Evolutionary conservation across 768 basidiomycete genomes (phyloP).

Genomic region (Boletus vermiculosoides): DNA sequence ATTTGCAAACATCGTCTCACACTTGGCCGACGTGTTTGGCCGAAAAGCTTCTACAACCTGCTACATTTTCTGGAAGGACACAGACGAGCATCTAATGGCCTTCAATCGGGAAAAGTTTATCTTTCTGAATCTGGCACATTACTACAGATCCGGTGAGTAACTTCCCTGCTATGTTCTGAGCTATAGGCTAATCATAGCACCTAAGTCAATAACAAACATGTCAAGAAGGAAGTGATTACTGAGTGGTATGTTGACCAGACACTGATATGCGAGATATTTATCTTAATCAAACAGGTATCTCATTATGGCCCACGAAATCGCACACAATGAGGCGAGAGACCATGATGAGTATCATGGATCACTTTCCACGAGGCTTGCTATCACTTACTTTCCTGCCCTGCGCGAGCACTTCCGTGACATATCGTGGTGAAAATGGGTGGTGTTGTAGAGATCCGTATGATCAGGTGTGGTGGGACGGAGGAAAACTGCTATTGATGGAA

Average conservation of each 20-base stretch:
- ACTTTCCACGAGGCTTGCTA: conserved; percentile 15
- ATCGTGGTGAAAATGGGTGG: neutral
- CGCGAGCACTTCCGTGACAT: neutral
- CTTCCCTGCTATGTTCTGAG: neutral
- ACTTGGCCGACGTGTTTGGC: conserved; percentile 3
- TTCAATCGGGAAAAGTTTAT: conserved; percentile 12
- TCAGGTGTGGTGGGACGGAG: neutral
- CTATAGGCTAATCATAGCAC: neutral
- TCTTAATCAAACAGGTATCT: conserved; percentile 20
- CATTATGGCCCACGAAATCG: conserved; percentile 30
- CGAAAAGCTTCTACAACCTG: neutral
- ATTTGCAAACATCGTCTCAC: conserved; percentile 7
- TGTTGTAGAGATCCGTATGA: neutral
- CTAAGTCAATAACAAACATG: neutral
- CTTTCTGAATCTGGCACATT: conserved; percentile 13
- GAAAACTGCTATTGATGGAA: too few relatives aligned
- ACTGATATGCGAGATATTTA: neutral
- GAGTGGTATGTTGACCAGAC: conserved; percentile 11
- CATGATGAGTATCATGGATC: conserved; percentile 29
- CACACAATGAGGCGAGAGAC: conserved; percentile 23
- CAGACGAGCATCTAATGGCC: conserved; percentile 15
- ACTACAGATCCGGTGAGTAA: conserved; percentile 6
- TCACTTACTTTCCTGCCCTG: conserved; percentile 1
- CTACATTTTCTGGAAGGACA: conserved; percentile 17
- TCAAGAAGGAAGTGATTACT: conserved; percentile 2